These are phyloP conservation scores for Pezicula rhizophila DNA, from an alignment of 2,329 filamentous ascomycete genomes.

Conservation along the genomic window DNA sequence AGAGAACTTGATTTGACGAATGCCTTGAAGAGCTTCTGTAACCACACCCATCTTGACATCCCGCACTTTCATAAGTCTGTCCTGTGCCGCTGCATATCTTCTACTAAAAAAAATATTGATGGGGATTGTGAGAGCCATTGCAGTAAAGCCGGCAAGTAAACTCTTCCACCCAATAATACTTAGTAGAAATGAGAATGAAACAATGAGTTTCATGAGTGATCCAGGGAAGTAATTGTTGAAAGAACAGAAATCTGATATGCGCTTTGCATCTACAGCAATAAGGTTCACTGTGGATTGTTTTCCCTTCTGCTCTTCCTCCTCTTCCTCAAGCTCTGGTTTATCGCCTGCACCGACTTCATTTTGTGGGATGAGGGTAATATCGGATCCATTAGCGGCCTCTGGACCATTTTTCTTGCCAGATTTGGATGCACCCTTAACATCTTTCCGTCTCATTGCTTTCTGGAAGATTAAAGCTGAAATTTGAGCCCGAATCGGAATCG, in stretches of 20 bases:
- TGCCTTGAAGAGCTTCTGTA: constrained; percentile 71
- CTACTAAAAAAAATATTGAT: constrained; percentile 63
- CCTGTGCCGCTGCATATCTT: constrained; percentile 58
- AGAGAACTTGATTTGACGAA: constrained; percentile 80
- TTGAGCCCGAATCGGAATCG: constrained; percentile 62
- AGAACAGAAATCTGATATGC: constrained; percentile 62
- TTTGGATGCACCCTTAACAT: constrained; percentile 58
- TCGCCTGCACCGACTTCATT: constrained; percentile 20
- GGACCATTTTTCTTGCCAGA: constrained; percentile 32
- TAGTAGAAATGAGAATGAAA: constrained; percentile 62
- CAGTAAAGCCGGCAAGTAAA: constrained; percentile 57
- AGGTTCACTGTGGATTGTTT: constrained; percentile 71
- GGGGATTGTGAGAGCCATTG: constrained; percentile 59
- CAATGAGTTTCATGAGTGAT: constrained; percentile 54
- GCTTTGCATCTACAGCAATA: constrained; percentile 68
- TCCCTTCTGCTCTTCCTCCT: constrained; percentile 48
- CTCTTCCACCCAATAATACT: constrained; percentile 67
- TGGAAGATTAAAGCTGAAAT: constrained; percentile 68
- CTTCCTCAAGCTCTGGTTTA: constrained; percentile 29
- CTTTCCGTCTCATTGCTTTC: constrained; percentile 72
- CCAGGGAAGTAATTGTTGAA: constrained; percentile 61
- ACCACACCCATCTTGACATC: constrained; percentile 72
- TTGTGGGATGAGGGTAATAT: constrained; percentile 21
- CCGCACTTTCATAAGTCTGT: constrained; percentile 66
- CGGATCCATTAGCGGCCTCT: constrained; percentile 15